Evolutionary conservation across 1,284 basidiomycete species (phyloP).

Genomic region (Peniophora sp.): DNA sequence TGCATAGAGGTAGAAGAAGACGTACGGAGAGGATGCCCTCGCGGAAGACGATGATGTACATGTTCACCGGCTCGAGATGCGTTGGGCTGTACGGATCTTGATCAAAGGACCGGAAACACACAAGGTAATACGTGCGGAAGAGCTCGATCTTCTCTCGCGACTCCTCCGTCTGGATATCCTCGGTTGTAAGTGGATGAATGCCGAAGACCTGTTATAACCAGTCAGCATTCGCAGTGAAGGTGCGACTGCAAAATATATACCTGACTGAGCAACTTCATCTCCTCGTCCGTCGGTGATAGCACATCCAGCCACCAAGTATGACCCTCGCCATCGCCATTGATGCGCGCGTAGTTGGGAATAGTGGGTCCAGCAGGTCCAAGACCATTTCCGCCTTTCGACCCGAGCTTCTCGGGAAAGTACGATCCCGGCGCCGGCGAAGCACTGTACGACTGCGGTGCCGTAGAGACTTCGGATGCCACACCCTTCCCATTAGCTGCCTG

Average conservation of each 20-base stretch:
- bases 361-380: slow-evolving; percentile 2
- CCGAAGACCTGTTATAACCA: slow-evolving; percentile 80
- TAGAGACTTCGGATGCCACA: not conserved
- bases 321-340: slow-evolving; percentile 44
- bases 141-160: slow-evolving; percentile 99
- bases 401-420: not conserved
- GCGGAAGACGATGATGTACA: slow-evolving; percentile 99
- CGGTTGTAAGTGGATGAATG: slow-evolving; percentile 97
- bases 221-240: not conserved
- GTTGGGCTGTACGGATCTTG: slow-evolving; percentile 98
- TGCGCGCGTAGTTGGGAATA: slow-evolving; percentile 1
- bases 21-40: slow-evolving; percentile 89
- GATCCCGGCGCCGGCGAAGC: not conserved
- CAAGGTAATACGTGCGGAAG: slow-evolving; percentile 97
- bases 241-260: slow-evolving; percentile 29
- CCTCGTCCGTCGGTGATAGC: slow-evolving; percentile 90
- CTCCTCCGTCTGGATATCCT: slow-evolving; percentile 99
- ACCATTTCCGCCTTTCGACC: not conserved
- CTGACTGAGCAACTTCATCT: slow-evolving; percentile 96
- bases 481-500: not conserved
- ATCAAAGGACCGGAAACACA: slow-evolving; percentile 99
- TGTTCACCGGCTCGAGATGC: slow-evolving; percentile 96
- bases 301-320: slow-evolving; percentile 99
- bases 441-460: not conserved
- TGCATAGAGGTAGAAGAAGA: not conserved